A percentile compares a stretch with the other conserved stretches of the same genome.
Evolutionary conservation across 352 stramenopile species (phyloP).

Genomic region (Pythium plurisporium): DNA sequence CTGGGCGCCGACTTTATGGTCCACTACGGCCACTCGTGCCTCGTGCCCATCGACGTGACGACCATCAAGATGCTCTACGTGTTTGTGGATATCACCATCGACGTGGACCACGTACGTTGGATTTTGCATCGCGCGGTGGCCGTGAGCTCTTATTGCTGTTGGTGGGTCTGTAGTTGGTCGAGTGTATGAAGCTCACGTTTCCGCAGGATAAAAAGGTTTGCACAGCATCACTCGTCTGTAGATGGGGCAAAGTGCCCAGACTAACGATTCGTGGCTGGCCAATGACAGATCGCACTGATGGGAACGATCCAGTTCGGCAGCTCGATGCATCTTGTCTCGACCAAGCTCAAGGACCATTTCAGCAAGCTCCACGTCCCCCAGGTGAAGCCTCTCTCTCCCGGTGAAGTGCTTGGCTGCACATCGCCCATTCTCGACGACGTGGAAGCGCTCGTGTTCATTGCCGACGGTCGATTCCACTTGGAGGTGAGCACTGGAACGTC

Average conservation of each 20-base stretch:
- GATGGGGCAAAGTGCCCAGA: too few species aligned
- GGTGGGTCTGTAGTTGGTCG: constrained; percentile 66
- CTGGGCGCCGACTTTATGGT: constrained; percentile 97
- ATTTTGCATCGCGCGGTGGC: neutral
- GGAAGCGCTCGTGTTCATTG: constrained; percentile 96
- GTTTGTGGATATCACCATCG: constrained; percentile 99
- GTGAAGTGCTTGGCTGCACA: constrained; percentile 99
- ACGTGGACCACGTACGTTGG: constrained; percentile 90
- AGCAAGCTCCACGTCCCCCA: constrained; percentile 89
- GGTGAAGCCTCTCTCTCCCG: constrained; percentile 95
- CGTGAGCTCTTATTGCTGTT: neutral
- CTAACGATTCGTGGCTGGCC: too few species aligned
- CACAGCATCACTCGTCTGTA: too few species aligned
- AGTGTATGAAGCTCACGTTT: constrained; percentile 94
- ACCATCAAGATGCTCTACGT: constrained; percentile 98
- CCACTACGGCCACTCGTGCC: constrained; percentile 99
- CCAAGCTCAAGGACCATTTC: constrained; percentile 77
- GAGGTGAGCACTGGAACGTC: constrained; percentile 59
- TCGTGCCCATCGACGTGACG: constrained; percentile 97
- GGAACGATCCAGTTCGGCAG: constrained; percentile 95
- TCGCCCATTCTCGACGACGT: constrained; percentile 91
- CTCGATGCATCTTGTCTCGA: constrained; percentile 84
- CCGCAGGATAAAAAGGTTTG: constrained; percentile 59
- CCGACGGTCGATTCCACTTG: constrained; percentile 99
- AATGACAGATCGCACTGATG: constrained; percentile 89